phyloP scores from a whole-genome alignment of 176 grass and related monocot species.

The Paspalum notatum region DNA sequence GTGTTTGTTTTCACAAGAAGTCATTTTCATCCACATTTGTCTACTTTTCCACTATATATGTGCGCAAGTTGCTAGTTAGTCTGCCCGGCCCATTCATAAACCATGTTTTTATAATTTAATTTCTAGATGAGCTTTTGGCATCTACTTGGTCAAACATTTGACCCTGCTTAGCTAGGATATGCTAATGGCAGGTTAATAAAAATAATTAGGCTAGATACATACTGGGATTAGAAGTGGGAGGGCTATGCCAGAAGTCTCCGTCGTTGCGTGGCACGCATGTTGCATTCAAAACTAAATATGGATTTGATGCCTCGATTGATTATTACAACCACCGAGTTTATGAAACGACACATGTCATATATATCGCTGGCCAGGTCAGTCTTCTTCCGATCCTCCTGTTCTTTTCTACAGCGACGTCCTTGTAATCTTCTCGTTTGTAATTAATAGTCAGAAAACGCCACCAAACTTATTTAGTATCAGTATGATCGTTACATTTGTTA shows the following conservation, averaged over 20 bases:
- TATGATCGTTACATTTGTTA: no score
- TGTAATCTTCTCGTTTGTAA: no score
- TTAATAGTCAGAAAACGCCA: no score
- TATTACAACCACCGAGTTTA: neutral
- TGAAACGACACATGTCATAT: neutral
- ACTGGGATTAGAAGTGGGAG: conserved; percentile 13
- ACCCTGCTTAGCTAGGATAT: neutral
- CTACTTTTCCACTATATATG: neutral
- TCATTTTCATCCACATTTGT: neutral
- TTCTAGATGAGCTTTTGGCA: neutral
- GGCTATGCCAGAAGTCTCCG: conserved; percentile 1
- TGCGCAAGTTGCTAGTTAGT: conserved; percentile 6
- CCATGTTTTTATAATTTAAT: no score
- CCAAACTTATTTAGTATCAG: no score
- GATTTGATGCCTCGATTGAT: neutral
- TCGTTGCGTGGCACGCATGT: neutral
- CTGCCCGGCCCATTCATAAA: neutral
- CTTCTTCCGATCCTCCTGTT: neutral
- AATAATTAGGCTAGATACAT: neutral
- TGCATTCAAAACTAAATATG: conserved; percentile 17
- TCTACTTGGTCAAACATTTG: neutral
- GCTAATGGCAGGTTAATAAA: neutral
- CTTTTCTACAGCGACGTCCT: neutral
- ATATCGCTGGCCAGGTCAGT: neutral
- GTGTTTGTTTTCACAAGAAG: neutral